Percentiles rank a stretch among this genome's conserved stretches.
phyloP scores from a whole-genome alignment of 1,284 basidiomycete species.

The Ustilago crameri region DNA sequence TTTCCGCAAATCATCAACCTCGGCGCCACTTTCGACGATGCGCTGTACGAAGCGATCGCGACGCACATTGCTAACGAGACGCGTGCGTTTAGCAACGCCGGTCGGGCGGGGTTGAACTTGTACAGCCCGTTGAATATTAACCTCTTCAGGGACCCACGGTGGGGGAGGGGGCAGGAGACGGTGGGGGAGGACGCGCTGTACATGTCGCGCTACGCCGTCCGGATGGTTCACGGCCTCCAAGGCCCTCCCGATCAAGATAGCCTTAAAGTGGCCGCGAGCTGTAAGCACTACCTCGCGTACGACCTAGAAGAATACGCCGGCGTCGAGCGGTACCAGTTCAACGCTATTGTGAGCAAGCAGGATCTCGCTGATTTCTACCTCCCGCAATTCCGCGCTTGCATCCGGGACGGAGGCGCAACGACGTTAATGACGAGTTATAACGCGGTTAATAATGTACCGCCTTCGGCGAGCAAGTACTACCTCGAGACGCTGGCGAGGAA shows the following conservation, averaged over 20 bases:
- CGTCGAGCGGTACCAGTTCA: conserved; percentile 28
- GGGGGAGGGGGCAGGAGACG: conserved; percentile 33
- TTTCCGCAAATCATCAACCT: conserved; percentile 36
- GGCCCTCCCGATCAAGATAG: conserved; percentile 1
- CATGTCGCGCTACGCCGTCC: conserved; percentile 13
- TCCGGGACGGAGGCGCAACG: conserved; percentile 21
- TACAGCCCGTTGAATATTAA: conserved; percentile 35
- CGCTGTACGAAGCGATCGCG: conserved; percentile 12
- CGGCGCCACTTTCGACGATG: conserved; percentile 36
- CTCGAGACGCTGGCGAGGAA: conserved; percentile 20
- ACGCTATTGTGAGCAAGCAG: conserved; percentile 31
- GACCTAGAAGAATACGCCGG: conserved; percentile 19
- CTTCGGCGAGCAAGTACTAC: conserved; percentile 26
- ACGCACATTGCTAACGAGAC: conserved; percentile 29
- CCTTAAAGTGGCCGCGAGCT: conserved; percentile 16
- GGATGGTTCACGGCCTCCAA: conserved; percentile 20
- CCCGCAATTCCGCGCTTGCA: conserved; percentile 31
- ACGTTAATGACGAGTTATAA: conserved; percentile 32
- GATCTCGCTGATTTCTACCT: conserved; percentile 31
- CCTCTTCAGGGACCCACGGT: conserved; percentile 28
- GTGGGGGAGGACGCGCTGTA: conserved; percentile 28
- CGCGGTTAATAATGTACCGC: conserved; percentile 26
- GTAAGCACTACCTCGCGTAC: conserved; percentile 34
- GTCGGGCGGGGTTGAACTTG: conserved; percentile 19
- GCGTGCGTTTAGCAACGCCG: conserved; percentile 27